Percentiles rank a stretch among this genome's conserved stretches.
Conservation (phyloP, 2,329 filamentous ascomycete genomes). For the Aspergillus transmontanensis region DNA sequence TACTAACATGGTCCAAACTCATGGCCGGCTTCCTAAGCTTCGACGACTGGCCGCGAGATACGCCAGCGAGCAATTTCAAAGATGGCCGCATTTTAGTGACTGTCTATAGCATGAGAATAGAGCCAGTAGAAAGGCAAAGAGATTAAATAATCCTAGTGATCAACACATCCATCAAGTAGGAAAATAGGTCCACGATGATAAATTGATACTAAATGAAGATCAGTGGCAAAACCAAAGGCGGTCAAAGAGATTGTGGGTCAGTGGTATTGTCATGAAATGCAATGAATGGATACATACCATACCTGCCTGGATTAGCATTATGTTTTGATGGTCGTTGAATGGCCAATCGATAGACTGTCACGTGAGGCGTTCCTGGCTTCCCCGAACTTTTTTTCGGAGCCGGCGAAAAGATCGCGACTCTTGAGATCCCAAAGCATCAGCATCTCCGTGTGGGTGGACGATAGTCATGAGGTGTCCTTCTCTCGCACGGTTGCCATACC, state of each 20-base stretch:
- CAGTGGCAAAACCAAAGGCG: constrained; percentile 15
- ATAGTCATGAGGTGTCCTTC: constrained; percentile 44
- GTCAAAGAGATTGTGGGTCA: constrained; percentile 1
- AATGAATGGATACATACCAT: not conserved
- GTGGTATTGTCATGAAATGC: constrained; percentile 8
- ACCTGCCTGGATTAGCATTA: not conserved
- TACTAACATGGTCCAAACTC: constrained; percentile 43
- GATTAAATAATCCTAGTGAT: not conserved
- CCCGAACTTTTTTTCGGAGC: constrained; percentile 40
- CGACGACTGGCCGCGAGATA: constrained; percentile 33
- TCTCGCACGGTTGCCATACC: constrained; percentile 43
- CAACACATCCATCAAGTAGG: not conserved
- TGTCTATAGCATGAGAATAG: not conserved
- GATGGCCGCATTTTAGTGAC: constrained; percentile 33
- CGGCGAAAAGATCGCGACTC: constrained; percentile 27
- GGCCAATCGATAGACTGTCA: constrained; percentile 23
- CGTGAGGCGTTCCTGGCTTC: constrained; percentile 40
- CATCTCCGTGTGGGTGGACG: constrained; percentile 28
- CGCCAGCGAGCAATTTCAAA: constrained; percentile 29
- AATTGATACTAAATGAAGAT: not conserved
- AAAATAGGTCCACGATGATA: not conserved
- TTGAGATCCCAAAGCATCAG: constrained; percentile 25
- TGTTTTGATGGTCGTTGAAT: constrained; percentile 14
- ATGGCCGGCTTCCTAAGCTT: constrained; percentile 40
- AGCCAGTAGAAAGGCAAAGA: not conserved